Conservation (phyloP, 2,329 filamentous ascomycete species). For the Blumeria graminis region DNA sequence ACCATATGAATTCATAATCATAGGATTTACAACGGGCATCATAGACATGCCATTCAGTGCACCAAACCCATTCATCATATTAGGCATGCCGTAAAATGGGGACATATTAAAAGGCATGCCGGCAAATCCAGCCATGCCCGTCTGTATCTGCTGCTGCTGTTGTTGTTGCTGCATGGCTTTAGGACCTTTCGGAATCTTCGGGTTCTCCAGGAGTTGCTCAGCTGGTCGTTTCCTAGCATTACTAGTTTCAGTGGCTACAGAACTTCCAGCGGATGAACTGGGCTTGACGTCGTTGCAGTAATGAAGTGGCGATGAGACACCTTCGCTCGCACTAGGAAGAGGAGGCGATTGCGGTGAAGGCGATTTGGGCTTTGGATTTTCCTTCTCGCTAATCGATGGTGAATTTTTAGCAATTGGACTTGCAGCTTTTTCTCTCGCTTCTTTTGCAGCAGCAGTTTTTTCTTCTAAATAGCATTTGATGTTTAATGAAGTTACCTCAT, state of each 20-base stretch:
- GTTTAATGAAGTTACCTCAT: slow-evolving; percentile 55
- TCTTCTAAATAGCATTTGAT: slow-evolving; percentile 51
- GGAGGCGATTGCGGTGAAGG: slow-evolving; percentile 8
- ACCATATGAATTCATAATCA: slow-evolving; percentile 12
- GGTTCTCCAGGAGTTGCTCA: slow-evolving; percentile 42
- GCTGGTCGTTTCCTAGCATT: slow-evolving; percentile 58
- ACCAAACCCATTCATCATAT: slow-evolving; percentile 9
- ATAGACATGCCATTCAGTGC: slow-evolving; percentile 18
- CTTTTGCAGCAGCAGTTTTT: slow-evolving; percentile 20
- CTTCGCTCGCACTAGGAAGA: slow-evolving; percentile 11
- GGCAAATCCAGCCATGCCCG: slow-evolving; percentile 16
- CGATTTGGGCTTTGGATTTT: slow-evolving; percentile 16
- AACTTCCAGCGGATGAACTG: slow-evolving; percentile 8
- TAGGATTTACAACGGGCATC: slow-evolving; percentile 17
- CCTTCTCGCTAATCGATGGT: slow-evolving; percentile 13
- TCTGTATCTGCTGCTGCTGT: slow-evolving; percentile 24
- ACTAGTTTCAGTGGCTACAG: slow-evolving; percentile 42
- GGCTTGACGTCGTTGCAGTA: slow-evolving; percentile 9
- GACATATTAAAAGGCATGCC: slow-evolving; percentile 8
- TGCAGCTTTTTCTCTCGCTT: slow-evolving; percentile 23
- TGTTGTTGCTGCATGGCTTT: slow-evolving; percentile 34
- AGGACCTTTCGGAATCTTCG: slow-evolving; percentile 38
- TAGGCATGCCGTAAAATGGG: slow-evolving; percentile 15
- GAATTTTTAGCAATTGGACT: slow-evolving; percentile 19
- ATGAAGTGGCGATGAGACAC: slow-evolving; percentile 8